A percentile compares a stretch with the other conserved stretches of the same genome.
phyloP scores from a whole-genome alignment of 2,329 filamentous ascomycete species.

The Neonectria coccinea region DNA sequence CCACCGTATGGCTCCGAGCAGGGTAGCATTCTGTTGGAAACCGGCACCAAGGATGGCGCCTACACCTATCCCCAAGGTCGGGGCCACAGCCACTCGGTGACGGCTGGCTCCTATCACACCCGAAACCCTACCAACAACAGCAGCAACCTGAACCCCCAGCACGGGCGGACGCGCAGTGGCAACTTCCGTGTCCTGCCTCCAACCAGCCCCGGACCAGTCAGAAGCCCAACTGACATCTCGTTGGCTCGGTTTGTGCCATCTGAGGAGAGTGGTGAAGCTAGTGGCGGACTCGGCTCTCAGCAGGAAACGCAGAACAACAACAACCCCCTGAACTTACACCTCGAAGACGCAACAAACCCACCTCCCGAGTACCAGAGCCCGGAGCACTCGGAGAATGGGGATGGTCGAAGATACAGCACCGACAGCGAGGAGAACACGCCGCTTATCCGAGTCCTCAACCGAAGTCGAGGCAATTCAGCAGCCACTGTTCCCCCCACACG shows the following conservation, averaged over 20 bases:
- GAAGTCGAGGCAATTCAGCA: slow-evolving; percentile 63
- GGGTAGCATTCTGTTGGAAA: slow-evolving; percentile 93
- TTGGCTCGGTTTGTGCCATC: slow-evolving; percentile 83
- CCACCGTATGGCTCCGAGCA: slow-evolving; percentile 97
- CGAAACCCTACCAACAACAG: slow-evolving; percentile 59
- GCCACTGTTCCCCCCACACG: slow-evolving; percentile 50
- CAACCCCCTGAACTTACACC: slow-evolving; percentile 53
- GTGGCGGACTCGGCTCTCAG: slow-evolving; percentile 44
- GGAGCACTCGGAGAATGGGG: slow-evolving; percentile 69
- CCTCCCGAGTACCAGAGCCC: slow-evolving; percentile 80
- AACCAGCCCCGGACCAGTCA: slow-evolving; percentile 87
- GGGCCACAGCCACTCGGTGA: slow-evolving; percentile 61
- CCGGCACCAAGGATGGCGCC: slow-evolving; percentile 73
- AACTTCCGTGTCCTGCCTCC: slow-evolving; percentile 81
- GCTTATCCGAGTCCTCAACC: slow-evolving; percentile 63
- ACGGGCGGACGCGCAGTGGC: slow-evolving; percentile 80
- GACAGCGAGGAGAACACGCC: slow-evolving; percentile 69
- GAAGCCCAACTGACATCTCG: slow-evolving; percentile 96
- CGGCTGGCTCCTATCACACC: slow-evolving; percentile 50
- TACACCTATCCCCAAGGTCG: slow-evolving; percentile 59
- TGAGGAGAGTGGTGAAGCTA: slow-evolving; percentile 76
- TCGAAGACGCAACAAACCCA: slow-evolving; percentile 69
- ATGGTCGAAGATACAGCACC: slow-evolving; percentile 67
- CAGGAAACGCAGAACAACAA: slow-evolving; percentile 48
- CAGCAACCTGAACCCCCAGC: slow-evolving; percentile 68